A percentile compares a stretch with the other conserved stretches of the same genome.
Evolutionary conservation across 1,284 basidiomycete genomes (phyloP).

Genomic region (Pseudozyma thailandica): DNA sequence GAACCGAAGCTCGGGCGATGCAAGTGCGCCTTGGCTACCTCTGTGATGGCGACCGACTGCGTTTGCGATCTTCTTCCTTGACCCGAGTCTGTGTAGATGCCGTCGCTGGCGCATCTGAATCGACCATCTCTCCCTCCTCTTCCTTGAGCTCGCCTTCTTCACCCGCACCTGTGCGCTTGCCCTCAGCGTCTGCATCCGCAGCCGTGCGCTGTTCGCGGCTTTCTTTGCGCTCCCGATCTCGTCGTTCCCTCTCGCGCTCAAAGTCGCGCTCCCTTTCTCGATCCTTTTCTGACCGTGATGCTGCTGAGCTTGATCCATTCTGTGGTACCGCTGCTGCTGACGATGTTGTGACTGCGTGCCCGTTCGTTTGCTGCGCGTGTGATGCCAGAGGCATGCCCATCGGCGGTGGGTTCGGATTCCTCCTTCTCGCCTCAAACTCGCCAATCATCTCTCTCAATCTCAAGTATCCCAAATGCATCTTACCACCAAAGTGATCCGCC

Average conservation of each 20-base stretch:
- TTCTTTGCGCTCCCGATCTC: constrained; percentile 50
- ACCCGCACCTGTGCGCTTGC: constrained; percentile 15
- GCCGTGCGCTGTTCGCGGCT: constrained; percentile 36
- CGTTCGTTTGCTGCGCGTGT: constrained; percentile 11
- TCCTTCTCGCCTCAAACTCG: constrained; percentile 72
- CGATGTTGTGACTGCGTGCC: constrained; percentile 3
- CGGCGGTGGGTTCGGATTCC: constrained; percentile 36
- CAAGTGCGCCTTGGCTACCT: too few species aligned
- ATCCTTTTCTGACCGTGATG: constrained; percentile 29
- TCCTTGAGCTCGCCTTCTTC: constrained; percentile 37
- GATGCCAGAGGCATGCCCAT: constrained; percentile 29
- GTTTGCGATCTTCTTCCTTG: constrained; percentile 46
- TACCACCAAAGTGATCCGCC: constrained; percentile 99
- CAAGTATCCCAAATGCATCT: constrained; percentile 99
- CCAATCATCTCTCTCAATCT: constrained; percentile 92
- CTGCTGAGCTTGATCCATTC: constrained; percentile 5
- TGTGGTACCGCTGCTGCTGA: constrained; percentile 2
- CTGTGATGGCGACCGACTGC: constrained; percentile 37
- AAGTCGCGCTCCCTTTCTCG: constrained; percentile 49
- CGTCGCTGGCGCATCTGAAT: constrained; percentile 7
- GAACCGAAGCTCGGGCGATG: background rate
- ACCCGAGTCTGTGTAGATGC: constrained; percentile 14
- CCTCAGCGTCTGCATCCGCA: constrained; percentile 8
- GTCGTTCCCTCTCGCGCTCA: constrained; percentile 39
- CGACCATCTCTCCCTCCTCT: constrained; percentile 39